These are phyloP conservation scores for Magnolia sinica DNA, from an alignment of 164 flowering plant genomes.

Conservation along the genomic window DNA sequence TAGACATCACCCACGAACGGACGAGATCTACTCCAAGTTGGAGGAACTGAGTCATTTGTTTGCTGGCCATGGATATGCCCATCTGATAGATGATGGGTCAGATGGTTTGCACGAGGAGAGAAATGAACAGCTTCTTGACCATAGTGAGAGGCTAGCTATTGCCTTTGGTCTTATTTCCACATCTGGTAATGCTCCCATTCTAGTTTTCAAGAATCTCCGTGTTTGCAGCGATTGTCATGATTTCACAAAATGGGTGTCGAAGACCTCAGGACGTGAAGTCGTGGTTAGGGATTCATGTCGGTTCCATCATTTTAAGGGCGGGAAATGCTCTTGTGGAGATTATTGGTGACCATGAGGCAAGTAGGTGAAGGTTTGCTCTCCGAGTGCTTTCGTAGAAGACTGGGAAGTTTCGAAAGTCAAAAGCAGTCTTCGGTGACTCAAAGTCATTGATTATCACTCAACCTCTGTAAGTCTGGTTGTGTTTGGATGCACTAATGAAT, in stretches of 20 bases:
- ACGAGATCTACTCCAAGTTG: conserved; percentile 48
- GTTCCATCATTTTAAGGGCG: conserved; percentile 50
- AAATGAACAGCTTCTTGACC: conserved; percentile 43
- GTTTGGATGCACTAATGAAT: no score
- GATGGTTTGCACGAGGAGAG: conserved; percentile 23
- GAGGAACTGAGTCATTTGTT: conserved; percentile 25
- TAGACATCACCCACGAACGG: conserved; percentile 44
- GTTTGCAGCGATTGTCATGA: conserved; percentile 56
- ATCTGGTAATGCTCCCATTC: conserved; percentile 29
- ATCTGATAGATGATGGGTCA: conserved; percentile 13
- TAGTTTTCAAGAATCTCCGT: conserved; percentile 50
- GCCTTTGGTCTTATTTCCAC: conserved; percentile 53
- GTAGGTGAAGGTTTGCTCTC: background rate
- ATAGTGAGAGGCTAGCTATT: conserved; percentile 60
- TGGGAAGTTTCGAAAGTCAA: background rate
- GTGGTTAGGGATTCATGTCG: conserved; percentile 49
- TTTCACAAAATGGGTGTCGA: conserved; percentile 42
- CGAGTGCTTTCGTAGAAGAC: background rate
- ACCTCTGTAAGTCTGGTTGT: no score
- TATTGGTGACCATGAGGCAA: conserved; percentile 36
- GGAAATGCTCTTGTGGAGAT: conserved; percentile 54
- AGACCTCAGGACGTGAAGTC: conserved; percentile 37
- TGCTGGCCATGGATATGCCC: background rate
- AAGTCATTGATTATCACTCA: no score
- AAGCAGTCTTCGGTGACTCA: no score